phyloP scores from a whole-genome alignment of 345 rosid species.

The Melaleuca alternifolia region DNA sequence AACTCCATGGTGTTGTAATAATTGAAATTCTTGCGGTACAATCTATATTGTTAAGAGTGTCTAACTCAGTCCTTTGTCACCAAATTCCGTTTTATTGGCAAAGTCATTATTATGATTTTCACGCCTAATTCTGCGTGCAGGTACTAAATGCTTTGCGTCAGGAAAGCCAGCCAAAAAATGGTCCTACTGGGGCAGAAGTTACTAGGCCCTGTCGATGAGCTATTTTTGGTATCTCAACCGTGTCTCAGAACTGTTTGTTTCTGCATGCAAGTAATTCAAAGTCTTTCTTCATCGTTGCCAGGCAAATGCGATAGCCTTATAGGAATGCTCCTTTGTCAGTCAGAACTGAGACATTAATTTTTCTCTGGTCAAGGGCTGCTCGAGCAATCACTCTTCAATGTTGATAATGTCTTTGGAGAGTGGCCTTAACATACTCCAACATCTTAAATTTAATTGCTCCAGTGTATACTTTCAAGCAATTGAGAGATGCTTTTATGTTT shows the following conservation, averaged over 20 bases:
- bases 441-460: neutral
- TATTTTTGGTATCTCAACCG: neutral
- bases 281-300: neutral
- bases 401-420: neutral
- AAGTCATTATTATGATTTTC: neutral
- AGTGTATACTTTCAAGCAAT: neutral
- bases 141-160: slow-evolving; percentile 76
- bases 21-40: neutral
- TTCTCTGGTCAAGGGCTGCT: neutral
- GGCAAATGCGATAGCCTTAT: neutral
- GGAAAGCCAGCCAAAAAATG: slow-evolving; percentile 91
- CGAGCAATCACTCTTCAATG: neutral
- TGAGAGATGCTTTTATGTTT: neutral
- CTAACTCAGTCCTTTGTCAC: neutral
- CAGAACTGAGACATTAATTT: neutral
- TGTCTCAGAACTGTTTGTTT: neutral
- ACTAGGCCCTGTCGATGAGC: slow-evolving; percentile 11
- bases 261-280: neutral
- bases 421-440: neutral
- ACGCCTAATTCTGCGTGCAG: slow-evolving; percentile 15
- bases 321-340: neutral
- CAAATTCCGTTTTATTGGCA: neutral
- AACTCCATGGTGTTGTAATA: neutral
- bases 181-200: slow-evolving; percentile 99
- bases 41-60: neutral